Conservation (phyloP, 1,284 basidiomycete species). For the Gymnopus androsaceus region DNA sequence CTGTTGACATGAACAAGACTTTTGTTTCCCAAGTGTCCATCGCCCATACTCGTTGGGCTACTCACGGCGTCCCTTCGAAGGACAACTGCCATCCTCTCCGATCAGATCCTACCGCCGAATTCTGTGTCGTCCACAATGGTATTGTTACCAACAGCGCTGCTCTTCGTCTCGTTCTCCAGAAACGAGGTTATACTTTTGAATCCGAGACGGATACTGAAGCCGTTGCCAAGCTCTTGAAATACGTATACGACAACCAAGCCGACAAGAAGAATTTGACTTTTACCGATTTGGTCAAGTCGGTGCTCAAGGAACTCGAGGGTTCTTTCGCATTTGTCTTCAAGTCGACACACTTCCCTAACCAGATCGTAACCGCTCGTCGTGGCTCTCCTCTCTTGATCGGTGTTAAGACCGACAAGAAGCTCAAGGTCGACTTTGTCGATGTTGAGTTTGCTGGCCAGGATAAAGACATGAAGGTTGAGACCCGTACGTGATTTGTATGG, state of each 20-base stretch:
- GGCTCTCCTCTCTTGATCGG: conserved; percentile 97
- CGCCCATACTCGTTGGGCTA: conserved; percentile 99
- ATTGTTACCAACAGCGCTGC: conserved; percentile 96
- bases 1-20: conserved; percentile 79
- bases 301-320: conserved; percentile 97
- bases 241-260: conserved; percentile 93
- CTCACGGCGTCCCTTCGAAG: conserved; percentile 91
- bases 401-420: conserved; percentile 99
- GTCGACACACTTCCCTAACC: conserved; percentile 93
- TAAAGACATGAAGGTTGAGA: conserved; percentile 57
- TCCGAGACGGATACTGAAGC: conserved; percentile 98
- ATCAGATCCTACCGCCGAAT: conserved; percentile 82
- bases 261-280: conserved; percentile 84
- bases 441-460: conserved; percentile 89
- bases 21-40: conserved; percentile 93
- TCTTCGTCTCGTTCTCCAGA: conserved; percentile 91
- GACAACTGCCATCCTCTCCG: conserved; percentile 96
- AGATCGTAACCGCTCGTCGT: conserved; percentile 93
- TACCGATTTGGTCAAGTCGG: conserved; percentile 91
- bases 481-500: conserved; percentile 47
- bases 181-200: conserved; percentile 93
- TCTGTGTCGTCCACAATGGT: conserved; percentile 97
- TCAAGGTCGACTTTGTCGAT: conserved; percentile 99
- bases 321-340: conserved; percentile 99
- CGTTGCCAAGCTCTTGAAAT: conserved; percentile 95